A percentile compares a stretch with the other conserved stretches of the same genome.
phyloP scores from a whole-genome alignment of 352 stramenopile species.

The Globisporangium splendens region DNA sequence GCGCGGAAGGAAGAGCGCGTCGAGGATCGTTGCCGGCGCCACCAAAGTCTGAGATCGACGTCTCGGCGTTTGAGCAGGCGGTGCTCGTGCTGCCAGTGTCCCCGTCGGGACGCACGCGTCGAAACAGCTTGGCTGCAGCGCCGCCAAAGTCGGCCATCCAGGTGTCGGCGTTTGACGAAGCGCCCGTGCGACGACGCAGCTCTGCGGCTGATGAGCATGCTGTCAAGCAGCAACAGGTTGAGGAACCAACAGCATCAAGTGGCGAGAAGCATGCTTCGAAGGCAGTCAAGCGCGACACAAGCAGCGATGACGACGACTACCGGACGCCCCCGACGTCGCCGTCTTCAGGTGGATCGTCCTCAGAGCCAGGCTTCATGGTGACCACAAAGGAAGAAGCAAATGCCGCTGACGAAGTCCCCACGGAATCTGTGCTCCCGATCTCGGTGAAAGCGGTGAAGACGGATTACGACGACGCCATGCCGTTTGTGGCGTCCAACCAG shows the following conservation, averaged over 20 bases:
- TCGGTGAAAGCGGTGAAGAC: not conserved
- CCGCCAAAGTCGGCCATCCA: constrained; percentile 55
- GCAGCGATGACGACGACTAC: constrained; percentile 13
- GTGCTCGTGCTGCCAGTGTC: not conserved
- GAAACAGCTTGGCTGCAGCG: constrained; percentile 8
- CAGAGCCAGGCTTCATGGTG: not conserved
- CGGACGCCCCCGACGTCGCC: constrained; percentile 13
- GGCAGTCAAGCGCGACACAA: constrained; percentile 1
- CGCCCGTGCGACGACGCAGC: constrained; percentile 22
- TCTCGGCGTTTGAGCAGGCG: constrained; percentile 11
- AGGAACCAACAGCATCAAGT: not conserved
- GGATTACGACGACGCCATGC: constrained; percentile 11
- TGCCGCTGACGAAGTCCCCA: not conserved
- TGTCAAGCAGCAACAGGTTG: not conserved
- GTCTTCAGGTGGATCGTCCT: constrained; percentile 8
- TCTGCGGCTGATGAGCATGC: constrained; percentile 13
- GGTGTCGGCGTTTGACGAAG: constrained; percentile 35
- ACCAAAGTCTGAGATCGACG: constrained; percentile 31
- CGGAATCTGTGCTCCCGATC: constrained; percentile 2
- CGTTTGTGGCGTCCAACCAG: constrained; percentile 2
- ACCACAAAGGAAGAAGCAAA: not conserved
- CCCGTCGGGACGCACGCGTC: constrained; percentile 3
- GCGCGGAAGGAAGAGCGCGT: constrained; percentile 2
- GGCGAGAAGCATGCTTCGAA: not conserved
- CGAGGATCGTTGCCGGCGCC: constrained; percentile 10